Evolutionary conservation across 192 early-diverging fungal species (phyloP).

Genomic region (Backusella tuberculispora): DNA sequence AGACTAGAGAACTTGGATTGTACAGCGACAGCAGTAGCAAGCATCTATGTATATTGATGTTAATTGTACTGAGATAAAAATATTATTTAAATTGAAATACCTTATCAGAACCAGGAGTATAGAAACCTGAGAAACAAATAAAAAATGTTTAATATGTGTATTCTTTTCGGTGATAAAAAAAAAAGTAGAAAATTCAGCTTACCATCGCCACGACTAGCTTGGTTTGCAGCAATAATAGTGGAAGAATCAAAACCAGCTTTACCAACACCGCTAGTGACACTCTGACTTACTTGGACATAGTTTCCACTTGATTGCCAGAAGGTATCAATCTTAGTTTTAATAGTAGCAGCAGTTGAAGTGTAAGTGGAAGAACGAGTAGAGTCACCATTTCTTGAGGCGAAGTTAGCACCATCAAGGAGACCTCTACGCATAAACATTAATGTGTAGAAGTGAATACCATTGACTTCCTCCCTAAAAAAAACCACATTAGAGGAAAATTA

Average conservation of each 20-base stretch:
- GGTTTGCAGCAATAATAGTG: constrained; percentile 58
- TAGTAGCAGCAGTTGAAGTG: neutral
- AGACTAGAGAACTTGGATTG: constrained; percentile 33
- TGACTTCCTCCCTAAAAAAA: constrained; percentile 60
- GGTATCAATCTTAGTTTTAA: constrained; percentile 24
- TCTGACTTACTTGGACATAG: constrained; percentile 43
- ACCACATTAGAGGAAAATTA: neutral
- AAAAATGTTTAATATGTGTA: neutral
- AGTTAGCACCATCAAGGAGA: constrained; percentile 55
- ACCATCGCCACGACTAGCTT: neutral
- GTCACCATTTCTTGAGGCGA: constrained; percentile 50
- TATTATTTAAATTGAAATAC: neutral
- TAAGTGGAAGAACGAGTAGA: constrained; percentile 42
- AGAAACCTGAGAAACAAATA: constrained; percentile 14
- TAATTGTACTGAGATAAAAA: neutral
- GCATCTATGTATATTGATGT: constrained; percentile 21
- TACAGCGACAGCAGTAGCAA: constrained; percentile 32
- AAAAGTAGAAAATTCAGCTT: constrained; percentile 12
- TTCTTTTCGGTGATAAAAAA: neutral
- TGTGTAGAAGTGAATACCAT: constrained; percentile 74
- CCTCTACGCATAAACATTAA: constrained; percentile 62
- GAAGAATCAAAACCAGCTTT: constrained; percentile 63
- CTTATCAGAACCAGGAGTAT: constrained; percentile 30
- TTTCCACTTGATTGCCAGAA: constrained; percentile 48
- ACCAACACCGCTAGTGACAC: constrained; percentile 38